These are phyloP conservation scores for Haplosporangium gracile DNA, from an alignment of 192 early-diverging fungal species.

Conservation along the genomic window DNA sequence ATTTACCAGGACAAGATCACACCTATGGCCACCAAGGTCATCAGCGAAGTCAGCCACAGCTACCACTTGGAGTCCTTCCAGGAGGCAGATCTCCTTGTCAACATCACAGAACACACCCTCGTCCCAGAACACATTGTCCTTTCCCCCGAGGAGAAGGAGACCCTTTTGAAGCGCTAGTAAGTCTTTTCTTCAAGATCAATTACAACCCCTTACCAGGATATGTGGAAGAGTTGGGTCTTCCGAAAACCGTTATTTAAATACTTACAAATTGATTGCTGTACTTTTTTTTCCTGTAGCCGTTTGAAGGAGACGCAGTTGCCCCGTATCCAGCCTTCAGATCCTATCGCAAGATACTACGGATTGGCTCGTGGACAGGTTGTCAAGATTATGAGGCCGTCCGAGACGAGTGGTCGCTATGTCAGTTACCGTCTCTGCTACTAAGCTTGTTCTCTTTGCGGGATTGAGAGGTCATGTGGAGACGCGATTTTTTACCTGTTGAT, in stretches of 20 bases:
- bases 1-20: conserved; percentile 90
- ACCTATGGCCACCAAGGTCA: conserved; percentile 85
- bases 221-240: not conserved
- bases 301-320: conserved; percentile 97
- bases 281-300: conserved; percentile 65
- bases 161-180: conserved; percentile 92
- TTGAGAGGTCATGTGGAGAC: not conserved
- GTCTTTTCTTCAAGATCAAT: conserved; percentile 25
- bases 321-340: conserved; percentile 88
- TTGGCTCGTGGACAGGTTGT: conserved; percentile 91
- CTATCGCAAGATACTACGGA: conserved; percentile 97
- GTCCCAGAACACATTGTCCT: conserved; percentile 97
- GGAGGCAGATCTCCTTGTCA: conserved; percentile 94
- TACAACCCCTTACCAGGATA: not conserved
- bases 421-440: conserved; percentile 97
- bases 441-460: conserved; percentile 11
- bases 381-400: conserved; percentile 93
- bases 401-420: conserved; percentile 98
- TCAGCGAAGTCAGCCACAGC: conserved; percentile 57
- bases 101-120: conserved; percentile 95
- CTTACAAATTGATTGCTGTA: conserved; percentile 23
- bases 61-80: conserved; percentile 86
- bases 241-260: not conserved
- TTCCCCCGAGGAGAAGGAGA: conserved; percentile 88
- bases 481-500: not conserved